Evolutionary conservation across 371 early-diverging fungal genomes (phyloP), one percentile per base, ranked within the genome.

Genomic region (Rhizopus delemar): DNA sequence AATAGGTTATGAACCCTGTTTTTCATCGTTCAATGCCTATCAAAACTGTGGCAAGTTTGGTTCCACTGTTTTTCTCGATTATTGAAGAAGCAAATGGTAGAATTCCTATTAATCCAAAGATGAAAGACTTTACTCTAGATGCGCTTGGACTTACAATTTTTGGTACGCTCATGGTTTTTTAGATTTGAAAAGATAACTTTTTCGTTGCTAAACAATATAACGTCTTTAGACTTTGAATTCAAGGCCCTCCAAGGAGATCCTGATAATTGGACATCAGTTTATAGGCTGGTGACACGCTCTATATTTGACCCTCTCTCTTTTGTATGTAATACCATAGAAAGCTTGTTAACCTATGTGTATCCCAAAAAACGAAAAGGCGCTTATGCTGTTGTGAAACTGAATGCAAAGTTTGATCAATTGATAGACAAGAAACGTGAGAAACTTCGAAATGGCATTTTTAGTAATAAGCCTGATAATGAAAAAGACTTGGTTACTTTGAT

Each of bases 21-120:
- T 78, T 78, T 48, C 71, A 70, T 59, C 68, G 74, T 29, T 45
- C 71, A 1, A 66, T 72, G 63, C 75, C 74, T 32, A 63, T 75
- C 4, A 53, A 62, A 9, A 39, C 8, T 28, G 28, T 48, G 29
- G 22, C 48, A 9, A 51, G 41, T 41, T 28, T 72, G 5, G 49
- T 66, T 31, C 41, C 51, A 9, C 62, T 61, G 31, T 41, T 56
- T 0, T 63, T 69, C n/a, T 15, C 55, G 0, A 33, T 63, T 3
- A 55, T 73, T 28, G 62, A 73, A 12, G 35, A 56, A n/a, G n/a
- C 31, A 8, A 31, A 57, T 6, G 55, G 54, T 5, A n/a, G 34
- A 0, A 35, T 59, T 9, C 31, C 35, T 45, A 50, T 64, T 12
- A 33, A 53, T 9, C 33, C 45, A 2, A 36, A 45, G 33, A 66